These are phyloP conservation scores for Ceratocystis ficicola DNA, from an alignment of 2,329 filamentous ascomycete genomes.

Conservation along the genomic window DNA sequence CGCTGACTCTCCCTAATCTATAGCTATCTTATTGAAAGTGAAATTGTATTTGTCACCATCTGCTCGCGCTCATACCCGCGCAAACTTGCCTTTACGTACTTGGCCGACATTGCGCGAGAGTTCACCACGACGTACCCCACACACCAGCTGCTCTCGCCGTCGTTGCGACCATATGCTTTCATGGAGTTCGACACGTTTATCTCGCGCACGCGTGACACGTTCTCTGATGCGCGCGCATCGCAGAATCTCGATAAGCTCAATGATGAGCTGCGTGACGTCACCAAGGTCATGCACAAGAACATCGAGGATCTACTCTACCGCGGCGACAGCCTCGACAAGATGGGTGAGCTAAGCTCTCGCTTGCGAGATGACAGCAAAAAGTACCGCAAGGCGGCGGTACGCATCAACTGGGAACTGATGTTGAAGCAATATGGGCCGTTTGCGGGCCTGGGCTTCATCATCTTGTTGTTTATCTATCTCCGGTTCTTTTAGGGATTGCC, in stretches of 20 bases:
- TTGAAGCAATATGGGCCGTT: slow-evolving; percentile 95
- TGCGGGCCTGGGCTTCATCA: slow-evolving; percentile 65
- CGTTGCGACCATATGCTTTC: slow-evolving; percentile 83
- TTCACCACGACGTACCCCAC: slow-evolving; percentile 76
- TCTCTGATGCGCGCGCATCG: slow-evolving; percentile 80
- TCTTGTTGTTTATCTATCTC: slow-evolving; percentile 82
- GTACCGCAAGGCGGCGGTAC: slow-evolving; percentile 81
- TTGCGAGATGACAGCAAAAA: slow-evolving; percentile 88
- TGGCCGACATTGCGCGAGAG: slow-evolving; percentile 79
- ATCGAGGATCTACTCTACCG: slow-evolving; percentile 95
- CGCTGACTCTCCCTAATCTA: not conserved
- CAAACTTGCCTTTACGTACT: slow-evolving; percentile 97
- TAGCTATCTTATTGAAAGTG: slow-evolving; percentile 72
- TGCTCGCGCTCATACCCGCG: slow-evolving; percentile 89
- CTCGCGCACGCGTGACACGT: slow-evolving; percentile 79
- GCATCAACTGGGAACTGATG: slow-evolving; percentile 96
- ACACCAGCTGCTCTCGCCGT: slow-evolving; percentile 58
- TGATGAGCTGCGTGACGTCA: slow-evolving; percentile 93
- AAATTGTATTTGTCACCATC: slow-evolving; percentile 85
- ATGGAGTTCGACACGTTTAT: slow-evolving; percentile 99
- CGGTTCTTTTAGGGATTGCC: slow-evolving; percentile 61
- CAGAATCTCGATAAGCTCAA: slow-evolving; percentile 93
- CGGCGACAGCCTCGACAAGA: slow-evolving; percentile 85
- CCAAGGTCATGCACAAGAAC: slow-evolving; percentile 99
- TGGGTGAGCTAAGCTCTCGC: slow-evolving; percentile 86